A percentile compares a stretch with the other conserved stretches of the same genome.
phyloP scores from a whole-genome alignment of 108 stramenopile species.

The Skeletonema costatum region DNA sequence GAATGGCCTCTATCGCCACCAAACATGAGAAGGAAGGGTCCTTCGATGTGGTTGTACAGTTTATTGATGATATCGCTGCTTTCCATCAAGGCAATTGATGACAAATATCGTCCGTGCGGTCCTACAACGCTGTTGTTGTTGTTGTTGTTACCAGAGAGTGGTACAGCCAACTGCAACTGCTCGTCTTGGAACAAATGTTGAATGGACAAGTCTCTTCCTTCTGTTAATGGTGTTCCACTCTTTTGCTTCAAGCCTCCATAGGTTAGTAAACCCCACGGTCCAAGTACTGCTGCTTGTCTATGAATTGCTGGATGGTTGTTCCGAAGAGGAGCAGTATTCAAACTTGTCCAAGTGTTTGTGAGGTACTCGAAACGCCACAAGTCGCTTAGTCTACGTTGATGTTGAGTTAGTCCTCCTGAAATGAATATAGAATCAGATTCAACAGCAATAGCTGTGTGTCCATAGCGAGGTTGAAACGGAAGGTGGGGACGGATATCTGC shows the following conservation, averaged over 20 bases:
- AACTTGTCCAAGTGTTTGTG: conserved; percentile 16
- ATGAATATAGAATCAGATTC: conserved; percentile 31
- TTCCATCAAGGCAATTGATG: conserved; percentile 15
- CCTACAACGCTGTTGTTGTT: neutral
- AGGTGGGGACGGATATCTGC: conserved; percentile 11
- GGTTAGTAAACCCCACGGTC: conserved; percentile 25
- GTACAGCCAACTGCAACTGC: conserved; percentile 17
- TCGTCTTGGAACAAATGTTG: conserved; percentile 21
- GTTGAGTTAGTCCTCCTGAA: conserved; percentile 21
- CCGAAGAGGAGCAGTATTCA: conserved; percentile 6
- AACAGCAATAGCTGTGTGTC: conserved; percentile 33
- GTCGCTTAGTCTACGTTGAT: conserved; percentile 18
- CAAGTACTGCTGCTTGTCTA: conserved; percentile 19
- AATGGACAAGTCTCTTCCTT: conserved; percentile 19
- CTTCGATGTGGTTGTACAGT: neutral
- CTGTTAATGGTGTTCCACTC: neutral
- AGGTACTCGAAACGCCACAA: conserved; percentile 44
- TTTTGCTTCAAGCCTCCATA: conserved; percentile 24
- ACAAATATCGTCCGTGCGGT: conserved; percentile 23
- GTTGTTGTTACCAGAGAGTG: neutral
- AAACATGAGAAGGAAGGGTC: conserved; percentile 23
- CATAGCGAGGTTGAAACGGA: conserved; percentile 17
- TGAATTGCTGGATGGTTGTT: neutral
- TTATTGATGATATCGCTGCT: conserved; percentile 12
- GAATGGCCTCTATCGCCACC: conserved; percentile 34